These are phyloP conservation scores for Mortierella sp. DNA, from an alignment of 371 early-diverging fungal genomes.

Conservation along the genomic window DNA sequence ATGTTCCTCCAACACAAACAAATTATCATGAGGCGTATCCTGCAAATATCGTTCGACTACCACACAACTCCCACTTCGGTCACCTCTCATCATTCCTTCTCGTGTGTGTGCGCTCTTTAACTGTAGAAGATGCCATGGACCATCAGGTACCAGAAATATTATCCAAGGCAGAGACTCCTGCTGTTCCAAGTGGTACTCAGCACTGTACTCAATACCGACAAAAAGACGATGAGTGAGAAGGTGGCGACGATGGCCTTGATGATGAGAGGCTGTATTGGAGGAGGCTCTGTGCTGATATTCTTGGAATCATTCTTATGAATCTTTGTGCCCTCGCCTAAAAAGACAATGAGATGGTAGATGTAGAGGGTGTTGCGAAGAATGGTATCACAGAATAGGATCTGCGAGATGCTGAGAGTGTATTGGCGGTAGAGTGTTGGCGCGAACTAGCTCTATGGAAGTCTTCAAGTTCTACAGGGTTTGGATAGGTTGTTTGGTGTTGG, in stretches of 20 bases:
- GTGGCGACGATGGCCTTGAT: conserved; percentile 75
- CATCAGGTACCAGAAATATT: conserved; percentile 30
- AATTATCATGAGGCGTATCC: conserved; percentile 14
- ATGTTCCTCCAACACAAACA: not conserved
- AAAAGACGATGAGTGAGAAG: conserved; percentile 63
- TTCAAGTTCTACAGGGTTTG: conserved; percentile 76
- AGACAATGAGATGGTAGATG: conserved; percentile 80
- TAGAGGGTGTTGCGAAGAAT: conserved; percentile 83
- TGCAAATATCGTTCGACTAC: conserved; percentile 16
- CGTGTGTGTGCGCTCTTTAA: conserved; percentile 18
- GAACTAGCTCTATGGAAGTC: conserved; percentile 60
- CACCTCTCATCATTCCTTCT: conserved; percentile 5
- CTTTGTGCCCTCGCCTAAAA: conserved; percentile 86
- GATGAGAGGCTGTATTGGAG: conserved; percentile 70
- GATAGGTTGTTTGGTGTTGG: conserved; percentile 67
- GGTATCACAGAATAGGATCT: conserved; percentile 76
- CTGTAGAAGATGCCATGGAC: conserved; percentile 13
- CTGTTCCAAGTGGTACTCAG: conserved; percentile 56
- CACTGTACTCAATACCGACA: conserved; percentile 60
- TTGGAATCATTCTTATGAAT: conserved; percentile 78
- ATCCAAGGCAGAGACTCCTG: conserved; percentile 15
- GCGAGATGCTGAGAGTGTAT: conserved; percentile 54
- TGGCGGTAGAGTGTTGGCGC: conserved; percentile 31
- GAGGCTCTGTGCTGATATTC: conserved; percentile 73
- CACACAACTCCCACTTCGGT: not conserved